A percentile compares a stretch with the other conserved stretches of the same genome.
These are phyloP conservation scores for Naganishia vaughanmartiniae DNA, from an alignment of 768 basidiomycete genomes.

Conservation along the genomic window DNA sequence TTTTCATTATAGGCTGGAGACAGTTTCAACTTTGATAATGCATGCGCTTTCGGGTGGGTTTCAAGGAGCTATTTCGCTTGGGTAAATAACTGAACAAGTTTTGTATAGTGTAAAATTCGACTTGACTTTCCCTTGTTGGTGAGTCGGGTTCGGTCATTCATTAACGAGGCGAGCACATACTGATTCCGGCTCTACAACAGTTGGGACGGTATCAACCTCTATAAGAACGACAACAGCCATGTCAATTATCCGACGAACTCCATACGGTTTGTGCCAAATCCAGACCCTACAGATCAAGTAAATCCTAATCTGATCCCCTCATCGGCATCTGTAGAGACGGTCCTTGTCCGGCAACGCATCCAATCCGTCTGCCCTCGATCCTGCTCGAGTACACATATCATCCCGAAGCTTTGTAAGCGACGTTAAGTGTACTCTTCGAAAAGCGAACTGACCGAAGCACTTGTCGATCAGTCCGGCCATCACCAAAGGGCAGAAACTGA, in stretches of 20 bases:
- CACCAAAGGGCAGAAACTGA: constrained; percentile 27
- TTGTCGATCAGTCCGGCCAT: constrained; percentile 32
- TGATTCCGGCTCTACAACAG: constrained; percentile 37
- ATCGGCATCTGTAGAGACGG: neutral
- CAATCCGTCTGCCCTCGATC: constrained; percentile 44
- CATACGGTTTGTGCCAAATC: neutral
- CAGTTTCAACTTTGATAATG: constrained; percentile 38
- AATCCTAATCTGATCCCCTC: neutral
- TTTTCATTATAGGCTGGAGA: neutral
- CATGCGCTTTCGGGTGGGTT: constrained; percentile 40
- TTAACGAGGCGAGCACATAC: neutral
- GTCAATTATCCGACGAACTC: constrained; percentile 27
- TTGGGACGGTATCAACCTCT: constrained; percentile 47
- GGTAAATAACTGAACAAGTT: neutral
- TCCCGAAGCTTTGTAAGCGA: neutral
- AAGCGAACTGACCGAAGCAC: neutral
- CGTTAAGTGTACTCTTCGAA: neutral
- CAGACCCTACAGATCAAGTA: neutral
- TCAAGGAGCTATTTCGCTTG: constrained; percentile 27
- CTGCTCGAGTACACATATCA: constrained; percentile 42
- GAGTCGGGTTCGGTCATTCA: neutral
- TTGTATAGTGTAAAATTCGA: neutral
- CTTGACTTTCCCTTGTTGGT: neutral
- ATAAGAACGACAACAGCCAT: constrained; percentile 43
- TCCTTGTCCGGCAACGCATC: constrained; percentile 10